Evolutionary conservation across 2,329 filamentous ascomycete genomes (phyloP).

Genomic region (Fusarium cyanostomum): DNA sequence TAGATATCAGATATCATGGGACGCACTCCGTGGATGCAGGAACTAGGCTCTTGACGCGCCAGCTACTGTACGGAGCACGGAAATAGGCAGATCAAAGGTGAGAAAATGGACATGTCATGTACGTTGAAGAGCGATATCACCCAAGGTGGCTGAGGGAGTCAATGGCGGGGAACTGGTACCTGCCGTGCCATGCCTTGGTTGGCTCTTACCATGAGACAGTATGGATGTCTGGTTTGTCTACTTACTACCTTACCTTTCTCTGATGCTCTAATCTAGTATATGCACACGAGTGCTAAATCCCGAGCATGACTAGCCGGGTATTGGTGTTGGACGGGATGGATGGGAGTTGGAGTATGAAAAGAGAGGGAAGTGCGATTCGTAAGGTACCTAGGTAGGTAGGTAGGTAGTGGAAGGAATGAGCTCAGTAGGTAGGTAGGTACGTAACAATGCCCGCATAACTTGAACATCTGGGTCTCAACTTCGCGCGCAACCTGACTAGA

Average conservation of each 20-base stretch:
- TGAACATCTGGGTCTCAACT: constrained; percentile 2
- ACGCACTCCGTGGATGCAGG: constrained; percentile 40
- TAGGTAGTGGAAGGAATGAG: constrained; percentile 1
- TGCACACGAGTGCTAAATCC: not conserved
- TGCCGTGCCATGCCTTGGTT: constrained; percentile 8
- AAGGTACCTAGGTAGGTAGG: constrained; percentile 6
- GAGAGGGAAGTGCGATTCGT: no score
- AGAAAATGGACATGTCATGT: constrained; percentile 27
- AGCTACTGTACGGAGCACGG: constrained; percentile 22
- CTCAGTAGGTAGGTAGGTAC: not conserved
- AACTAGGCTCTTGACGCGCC: constrained; percentile 35
- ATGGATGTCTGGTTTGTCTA: no score
- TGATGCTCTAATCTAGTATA: no score
- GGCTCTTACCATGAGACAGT: no score
- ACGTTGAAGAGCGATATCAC: constrained; percentile 33
- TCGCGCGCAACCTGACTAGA: not conserved
- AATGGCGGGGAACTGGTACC: constrained; percentile 12
- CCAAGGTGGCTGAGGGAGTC: constrained; percentile 17
- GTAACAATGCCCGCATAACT: not conserved
- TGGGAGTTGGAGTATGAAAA: no score
- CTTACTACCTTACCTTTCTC: no score
- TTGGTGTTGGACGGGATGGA: no score
- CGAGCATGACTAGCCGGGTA: not conserved
- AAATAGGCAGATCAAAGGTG: constrained; percentile 18
- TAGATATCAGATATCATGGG: constrained; percentile 36